These are phyloP conservation scores for Podaxis sp. DNA, from an alignment of 768 basidiomycete genomes.

Conservation along the genomic window DNA sequence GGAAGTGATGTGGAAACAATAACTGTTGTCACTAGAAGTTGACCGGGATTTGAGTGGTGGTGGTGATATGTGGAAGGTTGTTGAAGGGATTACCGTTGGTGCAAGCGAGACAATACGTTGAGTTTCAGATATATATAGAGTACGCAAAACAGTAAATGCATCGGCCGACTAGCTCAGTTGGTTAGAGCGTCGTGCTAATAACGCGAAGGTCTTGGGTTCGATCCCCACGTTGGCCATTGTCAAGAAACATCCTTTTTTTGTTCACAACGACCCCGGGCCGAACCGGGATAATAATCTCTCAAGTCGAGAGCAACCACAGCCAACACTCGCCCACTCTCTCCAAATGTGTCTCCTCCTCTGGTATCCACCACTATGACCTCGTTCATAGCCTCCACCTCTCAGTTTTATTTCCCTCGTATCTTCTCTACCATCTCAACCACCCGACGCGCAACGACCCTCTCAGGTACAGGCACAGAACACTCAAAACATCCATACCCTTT, in stretches of 20 bases:
- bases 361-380: neutral
- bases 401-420: neutral
- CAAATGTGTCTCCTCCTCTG: neutral
- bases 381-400: neutral
- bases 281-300: neutral
- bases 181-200: constrained; percentile 86
- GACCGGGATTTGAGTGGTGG: no score
- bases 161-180: constrained; percentile 82
- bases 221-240: constrained; percentile 19
- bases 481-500: constrained; percentile 37
- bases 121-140: neutral
- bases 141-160: neutral
- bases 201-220: constrained; percentile 62
- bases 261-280: neutral
- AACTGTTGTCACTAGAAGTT: no score
- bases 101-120: no score
- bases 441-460: neutral
- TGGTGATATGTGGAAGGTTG: no score
- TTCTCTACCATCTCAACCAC: neutral
- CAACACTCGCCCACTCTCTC: neutral
- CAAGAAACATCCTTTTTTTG: neutral
- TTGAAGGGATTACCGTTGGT: no score
- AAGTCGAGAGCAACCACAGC: neutral
- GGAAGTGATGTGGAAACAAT: no score
- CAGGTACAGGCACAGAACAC: neutral